phyloP scores from a whole-genome alignment of 2,329 filamentous ascomycete genomes.

The Stagonosporopsis chrysanthemi region DNA sequence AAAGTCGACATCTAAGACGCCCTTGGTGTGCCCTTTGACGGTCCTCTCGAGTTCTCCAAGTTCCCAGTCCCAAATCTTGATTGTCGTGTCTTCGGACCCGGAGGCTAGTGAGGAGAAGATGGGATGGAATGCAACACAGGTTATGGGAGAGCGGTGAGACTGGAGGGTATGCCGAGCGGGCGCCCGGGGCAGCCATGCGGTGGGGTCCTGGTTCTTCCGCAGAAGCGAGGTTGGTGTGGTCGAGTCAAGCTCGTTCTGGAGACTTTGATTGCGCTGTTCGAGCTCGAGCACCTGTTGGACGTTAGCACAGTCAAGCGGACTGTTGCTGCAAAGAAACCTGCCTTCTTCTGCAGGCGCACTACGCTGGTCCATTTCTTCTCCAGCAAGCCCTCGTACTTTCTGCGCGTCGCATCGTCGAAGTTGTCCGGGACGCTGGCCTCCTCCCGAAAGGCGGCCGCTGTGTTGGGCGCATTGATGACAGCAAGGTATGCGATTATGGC shows the following conservation, averaged over 20 bases:
- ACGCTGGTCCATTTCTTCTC: slow-evolving; percentile 99
- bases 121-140: slow-evolving; percentile 90
- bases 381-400: slow-evolving; percentile 92
- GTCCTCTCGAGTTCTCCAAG: slow-evolving; percentile 88
- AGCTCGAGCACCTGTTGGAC: slow-evolving; percentile 83
- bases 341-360: slow-evolving; percentile 94
- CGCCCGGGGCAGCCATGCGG: slow-evolving; percentile 83
- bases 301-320: slow-evolving; percentile 24
- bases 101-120: slow-evolving; percentile 90
- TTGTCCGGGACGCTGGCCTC: slow-evolving; percentile 76
- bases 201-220: slow-evolving; percentile 81
- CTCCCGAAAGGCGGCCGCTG: slow-evolving; percentile 74
- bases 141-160: slow-evolving; percentile 82
- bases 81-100: slow-evolving; percentile 89
- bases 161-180: slow-evolving; percentile 83
- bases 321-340: slow-evolving; percentile 42
- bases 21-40: slow-evolving; percentile 89
- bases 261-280: slow-evolving; percentile 73
- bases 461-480: slow-evolving; percentile 73
- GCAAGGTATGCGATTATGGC: slow-evolving; percentile 89
- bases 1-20: slow-evolving; percentile 88
- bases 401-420: slow-evolving; percentile 81
- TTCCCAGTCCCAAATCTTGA: slow-evolving; percentile 99
- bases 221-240: slow-evolving; percentile 81
- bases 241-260: slow-evolving; percentile 85